Conservation (phyloP, 495 filamentous ascomycete species). For the Penicillium ucsense region DNA sequence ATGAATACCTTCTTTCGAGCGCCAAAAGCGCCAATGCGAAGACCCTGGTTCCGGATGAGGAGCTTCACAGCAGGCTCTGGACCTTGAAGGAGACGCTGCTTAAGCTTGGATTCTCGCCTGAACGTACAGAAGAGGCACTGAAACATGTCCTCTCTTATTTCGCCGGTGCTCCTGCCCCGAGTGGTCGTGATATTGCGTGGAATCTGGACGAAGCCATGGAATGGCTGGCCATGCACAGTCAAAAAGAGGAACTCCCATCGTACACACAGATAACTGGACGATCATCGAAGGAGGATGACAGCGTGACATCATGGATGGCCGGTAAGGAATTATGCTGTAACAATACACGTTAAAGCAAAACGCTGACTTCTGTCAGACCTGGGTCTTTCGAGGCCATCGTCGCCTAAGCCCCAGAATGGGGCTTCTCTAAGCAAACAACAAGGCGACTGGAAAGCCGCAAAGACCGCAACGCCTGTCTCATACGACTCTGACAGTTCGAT, state of each 20-base stretch:
- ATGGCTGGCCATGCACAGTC: conserved; percentile 69
- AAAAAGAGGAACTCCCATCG: conserved; percentile 56
- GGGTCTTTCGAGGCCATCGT: conserved; percentile 24
- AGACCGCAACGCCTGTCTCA: conserved; percentile 14
- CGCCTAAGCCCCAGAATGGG: conserved; percentile 16
- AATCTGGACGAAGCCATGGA: conserved; percentile 80
- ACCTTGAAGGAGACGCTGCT: conserved; percentile 60
- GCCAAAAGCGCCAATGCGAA: conserved; percentile 20
- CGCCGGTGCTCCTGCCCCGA: conserved; percentile 36
- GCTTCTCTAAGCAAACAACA: conserved; percentile 21
- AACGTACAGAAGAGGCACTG: conserved; percentile 54
- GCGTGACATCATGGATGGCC: conserved; percentile 33
- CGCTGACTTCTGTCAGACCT: conserved; percentile 26
- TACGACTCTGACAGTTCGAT: conserved; percentile 46
- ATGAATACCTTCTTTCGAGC: conserved; percentile 21
- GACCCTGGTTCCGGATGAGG: conserved; percentile 49
- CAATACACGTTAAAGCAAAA: conserved; percentile 5
- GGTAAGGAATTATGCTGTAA: conserved; percentile 24
- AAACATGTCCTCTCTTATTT: conserved; percentile 52
- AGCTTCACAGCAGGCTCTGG: conserved; percentile 71
- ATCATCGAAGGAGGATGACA: conserved; percentile 26
- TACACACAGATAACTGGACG: conserved; percentile 43
- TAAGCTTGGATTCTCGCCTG: conserved; percentile 54
- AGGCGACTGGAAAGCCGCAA: conserved; percentile 17
- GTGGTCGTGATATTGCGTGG: conserved; percentile 61